Base-by-base conservation (phyloP, 805 yeast genomes). In the Candida patagonica region DNA sequence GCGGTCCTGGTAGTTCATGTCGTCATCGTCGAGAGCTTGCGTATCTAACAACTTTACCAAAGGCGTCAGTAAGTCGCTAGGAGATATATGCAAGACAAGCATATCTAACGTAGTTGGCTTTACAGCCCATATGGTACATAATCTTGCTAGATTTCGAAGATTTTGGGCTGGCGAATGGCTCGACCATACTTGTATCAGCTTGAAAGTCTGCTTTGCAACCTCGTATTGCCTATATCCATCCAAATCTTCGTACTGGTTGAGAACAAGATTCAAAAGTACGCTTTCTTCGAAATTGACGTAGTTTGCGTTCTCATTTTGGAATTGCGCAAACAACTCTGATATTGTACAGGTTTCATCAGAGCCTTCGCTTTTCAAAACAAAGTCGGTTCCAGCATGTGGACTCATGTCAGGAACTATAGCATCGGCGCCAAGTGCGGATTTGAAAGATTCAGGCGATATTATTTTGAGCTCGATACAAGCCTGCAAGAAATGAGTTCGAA, bases 1-100 rank as follows among this genome's bases (percentile, higher is more conserved):
- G 10, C 67, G 58, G 26, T 81, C 92, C 55, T 80, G 86, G 45
- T 71, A 73, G 47, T 74, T 71, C 42, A 67, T 66, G 39, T 74
- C 81, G 38, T 71, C 76, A n/a, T 33, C 37, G 33, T 71, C 77
- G 4, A 56, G 58, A 37, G 62, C 58, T 57, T 68, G 60, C 3
- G 53, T 49, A 50, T 80, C 87, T 13, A 81, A 53, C 43, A 70
- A 73, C 10, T 61, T 67, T 40, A 78, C 56, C 40, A 78, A 48
- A 25, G 76, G 70, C 35, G 53, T 50, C 39, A 73, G 37, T 35
- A 74, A 41, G 3, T 55, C 58, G 22, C 53, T 45, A 30, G 84
- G 76, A 5, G 73, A 55, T 1, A 64, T 43, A 46, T 66, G 65
- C 48, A 73, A 55, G 46, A 72, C 52, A 51, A 75, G 51, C 45